Evolutionary conservation across 805 yeast species (phyloP).

Genomic region (Metahyphopichia silvanorum): DNA sequence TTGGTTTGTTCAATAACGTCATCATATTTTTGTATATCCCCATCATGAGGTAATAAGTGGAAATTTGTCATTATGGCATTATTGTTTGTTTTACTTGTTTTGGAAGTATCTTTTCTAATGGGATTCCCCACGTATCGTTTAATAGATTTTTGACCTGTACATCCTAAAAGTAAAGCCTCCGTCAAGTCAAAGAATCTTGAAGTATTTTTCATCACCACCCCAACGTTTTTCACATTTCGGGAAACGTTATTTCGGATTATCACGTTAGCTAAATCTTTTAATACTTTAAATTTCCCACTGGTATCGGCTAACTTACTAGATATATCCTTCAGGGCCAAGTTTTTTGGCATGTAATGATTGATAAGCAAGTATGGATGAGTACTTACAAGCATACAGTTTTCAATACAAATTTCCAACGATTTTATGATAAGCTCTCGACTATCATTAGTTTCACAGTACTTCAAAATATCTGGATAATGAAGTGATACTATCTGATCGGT

Average conservation of each 20-base stretch:
- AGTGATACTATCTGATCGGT: slow-evolving; percentile 89
- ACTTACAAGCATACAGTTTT: slow-evolving; percentile 75
- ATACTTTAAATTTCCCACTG: slow-evolving; percentile 77
- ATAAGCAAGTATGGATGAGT: slow-evolving; percentile 87
- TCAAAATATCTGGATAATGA: slow-evolving; percentile 86
- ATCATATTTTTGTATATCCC: slow-evolving; percentile 19
- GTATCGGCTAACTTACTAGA: slow-evolving; percentile 70
- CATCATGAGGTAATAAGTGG: slow-evolving; percentile 45
- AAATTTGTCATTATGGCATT: slow-evolving; percentile 13
- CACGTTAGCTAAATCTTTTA: slow-evolving; percentile 61
- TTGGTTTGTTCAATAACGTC: slow-evolving; percentile 17
- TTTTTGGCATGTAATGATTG: slow-evolving; percentile 82
- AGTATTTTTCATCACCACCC: slow-evolving; percentile 65
- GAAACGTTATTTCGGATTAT: slow-evolving; percentile 34
- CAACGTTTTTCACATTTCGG: slow-evolving; percentile 48
- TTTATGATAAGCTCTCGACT: slow-evolving; percentile 57
- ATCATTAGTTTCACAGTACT: slow-evolving; percentile 69
- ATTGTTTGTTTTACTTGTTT: slow-evolving; percentile 8
- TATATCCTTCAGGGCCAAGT: slow-evolving; percentile 65
- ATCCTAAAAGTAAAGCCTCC: slow-evolving; percentile 69
- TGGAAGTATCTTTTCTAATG: slow-evolving; percentile 43
- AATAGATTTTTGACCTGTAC: slow-evolving; percentile 42
- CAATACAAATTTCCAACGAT: slow-evolving; percentile 69
- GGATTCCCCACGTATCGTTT: slow-evolving; percentile 62
- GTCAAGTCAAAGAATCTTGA: slow-evolving; percentile 64